Evolutionary conservation across 192 early-diverging fungal species (phyloP).

Genomic region (Glomus cerebriforme): DNA sequence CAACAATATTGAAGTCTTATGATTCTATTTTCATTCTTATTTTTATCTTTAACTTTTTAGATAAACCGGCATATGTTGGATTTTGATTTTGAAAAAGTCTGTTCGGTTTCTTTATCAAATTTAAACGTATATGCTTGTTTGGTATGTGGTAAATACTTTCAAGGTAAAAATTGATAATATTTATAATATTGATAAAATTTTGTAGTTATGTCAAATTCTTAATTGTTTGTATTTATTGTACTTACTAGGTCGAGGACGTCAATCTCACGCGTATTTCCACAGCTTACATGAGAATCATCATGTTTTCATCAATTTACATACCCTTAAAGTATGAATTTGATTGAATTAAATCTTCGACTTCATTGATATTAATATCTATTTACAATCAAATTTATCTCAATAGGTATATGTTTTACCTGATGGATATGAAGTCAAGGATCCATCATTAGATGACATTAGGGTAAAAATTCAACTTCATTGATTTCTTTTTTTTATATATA

Average conservation of each 20-base stretch:
- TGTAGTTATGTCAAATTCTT: neutral
- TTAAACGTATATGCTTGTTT: constrained; percentile 96
- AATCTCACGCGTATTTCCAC: constrained; percentile 95
- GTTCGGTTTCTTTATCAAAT: constrained; percentile 91
- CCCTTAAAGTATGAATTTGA: constrained; percentile 58
- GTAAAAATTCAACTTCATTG: constrained; percentile 37
- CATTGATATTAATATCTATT: neutral
- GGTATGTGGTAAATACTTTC: constrained; percentile 94
- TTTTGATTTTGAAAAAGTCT: constrained; percentile 99
- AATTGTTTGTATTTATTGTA: neutral
- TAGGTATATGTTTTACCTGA: constrained; percentile 92
- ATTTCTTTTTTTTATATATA: neutral
- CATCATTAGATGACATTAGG: constrained; percentile 91
- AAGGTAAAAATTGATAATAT: constrained; percentile 55
- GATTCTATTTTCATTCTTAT: neutral
- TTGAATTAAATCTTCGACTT: neutral
- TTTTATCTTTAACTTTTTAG: constrained; percentile 6
- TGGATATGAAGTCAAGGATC: constrained; percentile 84
- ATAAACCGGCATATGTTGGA: constrained; percentile 86
- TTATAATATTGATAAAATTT: neutral
- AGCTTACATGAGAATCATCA: constrained; percentile 94
- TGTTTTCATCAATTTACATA: constrained; percentile 90
- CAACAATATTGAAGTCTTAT: neutral
- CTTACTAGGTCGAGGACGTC: constrained; percentile 73
- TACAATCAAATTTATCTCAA: neutral